These are phyloP conservation scores for Backusella circina DNA, from an alignment of 192 early-diverging fungal species.

Conservation along the genomic window DNA sequence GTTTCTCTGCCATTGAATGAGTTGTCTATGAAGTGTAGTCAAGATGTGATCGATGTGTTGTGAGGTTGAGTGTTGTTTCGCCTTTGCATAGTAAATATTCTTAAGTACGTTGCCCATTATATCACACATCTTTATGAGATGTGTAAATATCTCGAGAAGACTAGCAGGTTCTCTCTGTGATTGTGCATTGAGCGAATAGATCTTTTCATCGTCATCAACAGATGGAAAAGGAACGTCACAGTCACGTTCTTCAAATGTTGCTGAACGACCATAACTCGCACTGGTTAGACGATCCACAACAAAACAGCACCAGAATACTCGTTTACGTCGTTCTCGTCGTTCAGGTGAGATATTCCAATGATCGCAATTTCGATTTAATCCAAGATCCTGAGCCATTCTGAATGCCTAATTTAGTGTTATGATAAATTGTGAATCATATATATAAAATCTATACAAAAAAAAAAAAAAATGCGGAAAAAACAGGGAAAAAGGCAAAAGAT, in stretches of 20 bases:
- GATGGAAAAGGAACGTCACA: conserved; percentile 37
- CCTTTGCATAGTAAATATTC: conserved; percentile 45
- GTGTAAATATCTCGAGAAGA: conserved; percentile 30
- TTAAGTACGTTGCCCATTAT: conserved; percentile 51
- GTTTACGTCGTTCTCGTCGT: conserved; percentile 59
- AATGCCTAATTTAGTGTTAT: conserved; percentile 41
- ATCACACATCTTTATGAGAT: conserved; percentile 42
- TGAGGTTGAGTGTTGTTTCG: conserved; percentile 16
- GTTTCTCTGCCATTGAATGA: conserved; percentile 36
- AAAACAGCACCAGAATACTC: conserved; percentile 76
- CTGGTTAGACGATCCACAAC: conserved; percentile 65
- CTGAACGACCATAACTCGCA: conserved; percentile 59
- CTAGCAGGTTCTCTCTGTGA: conserved; percentile 8
- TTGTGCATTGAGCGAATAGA: background rate
- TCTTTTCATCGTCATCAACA: conserved; percentile 29
- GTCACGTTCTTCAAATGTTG: conserved; percentile 45
- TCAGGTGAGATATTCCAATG: conserved; percentile 50
- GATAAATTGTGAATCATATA: background rate
- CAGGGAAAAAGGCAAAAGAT: background rate
- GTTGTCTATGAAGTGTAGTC: conserved; percentile 19
- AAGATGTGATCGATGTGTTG: conserved; percentile 28
- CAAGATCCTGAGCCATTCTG: conserved; percentile 72
- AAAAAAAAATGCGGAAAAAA: background rate
- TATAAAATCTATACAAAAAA: background rate
- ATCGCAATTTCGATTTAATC: conserved; percentile 66